A percentile compares a stretch with the other conserved stretches of the same genome.
phyloP scores from a whole-genome alignment of 805 yeast species.

The Wickerhamiella bombiphila region DNA sequence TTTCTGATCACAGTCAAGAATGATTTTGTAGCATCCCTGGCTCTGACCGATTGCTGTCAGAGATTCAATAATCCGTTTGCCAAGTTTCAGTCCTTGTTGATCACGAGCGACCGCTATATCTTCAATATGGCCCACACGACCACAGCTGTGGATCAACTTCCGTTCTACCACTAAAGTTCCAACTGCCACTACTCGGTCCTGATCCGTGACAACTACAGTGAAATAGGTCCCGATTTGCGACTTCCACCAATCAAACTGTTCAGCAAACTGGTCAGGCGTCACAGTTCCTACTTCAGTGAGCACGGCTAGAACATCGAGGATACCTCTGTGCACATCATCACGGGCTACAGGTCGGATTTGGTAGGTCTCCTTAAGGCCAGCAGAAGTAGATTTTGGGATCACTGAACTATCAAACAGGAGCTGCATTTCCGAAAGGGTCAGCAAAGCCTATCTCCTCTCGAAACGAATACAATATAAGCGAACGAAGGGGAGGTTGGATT shows the following conservation, averaged over 20 bases:
- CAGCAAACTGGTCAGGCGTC: slow-evolving; percentile 33
- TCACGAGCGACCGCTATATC: slow-evolving; percentile 67
- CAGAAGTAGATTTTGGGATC: no score
- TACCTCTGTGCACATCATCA: slow-evolving; percentile 48
- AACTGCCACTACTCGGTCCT: slow-evolving; percentile 50
- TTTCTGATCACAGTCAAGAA: slow-evolving; percentile 73
- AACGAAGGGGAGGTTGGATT: no score
- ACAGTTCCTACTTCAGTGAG: slow-evolving; percentile 78
- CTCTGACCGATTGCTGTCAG: slow-evolving; percentile 45
- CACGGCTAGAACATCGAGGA: slow-evolving; percentile 44
- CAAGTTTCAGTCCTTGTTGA: slow-evolving; percentile 77
- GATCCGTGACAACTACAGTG: slow-evolving; percentile 52
- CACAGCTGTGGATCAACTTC: slow-evolving; percentile 69
- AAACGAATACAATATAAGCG: no score
- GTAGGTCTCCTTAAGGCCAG: slow-evolving; percentile 51
- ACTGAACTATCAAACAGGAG: no score
- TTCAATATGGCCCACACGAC: slow-evolving; percentile 84
- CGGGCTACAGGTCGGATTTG: slow-evolving; percentile 40
- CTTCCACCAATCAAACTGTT: slow-evolving; percentile 46
- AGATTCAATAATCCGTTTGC: slow-evolving; percentile 47
- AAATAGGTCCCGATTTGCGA: slow-evolving; percentile 38
- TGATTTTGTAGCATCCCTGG: slow-evolving; percentile 71
- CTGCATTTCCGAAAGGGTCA: no score
- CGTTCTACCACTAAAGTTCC: slow-evolving; percentile 71
- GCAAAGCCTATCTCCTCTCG: no score